Percentiles rank a stretch among this genome's conserved stretches.
Evolutionary conservation across 202 grass and related monocot species (phyloP).

Genomic region (Zizania palustris): DNA sequence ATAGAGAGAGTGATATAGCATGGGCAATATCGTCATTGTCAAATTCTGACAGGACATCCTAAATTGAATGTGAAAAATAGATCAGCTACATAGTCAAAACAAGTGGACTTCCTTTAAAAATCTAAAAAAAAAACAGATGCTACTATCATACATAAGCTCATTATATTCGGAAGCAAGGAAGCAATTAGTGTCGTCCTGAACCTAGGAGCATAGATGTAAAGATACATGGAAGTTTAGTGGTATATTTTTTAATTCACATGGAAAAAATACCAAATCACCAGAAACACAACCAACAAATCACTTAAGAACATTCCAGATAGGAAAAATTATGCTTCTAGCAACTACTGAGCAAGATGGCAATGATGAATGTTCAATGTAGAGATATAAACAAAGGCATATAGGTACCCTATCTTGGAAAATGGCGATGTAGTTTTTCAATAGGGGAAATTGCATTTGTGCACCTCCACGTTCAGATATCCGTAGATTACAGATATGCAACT

Average conservation of each 20-base stretch:
- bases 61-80: constrained; percentile 45
- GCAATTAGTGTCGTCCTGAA: constrained; percentile 15
- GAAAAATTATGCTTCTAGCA: neutral
- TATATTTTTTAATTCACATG: neutral
- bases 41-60: constrained; percentile 63
- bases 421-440: neutral
- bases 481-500: neutral
- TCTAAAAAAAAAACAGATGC: neutral
- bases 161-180: constrained; percentile 14
- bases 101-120: neutral
- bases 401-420: neutral
- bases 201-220: neutral
- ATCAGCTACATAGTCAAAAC: constrained; percentile 32
- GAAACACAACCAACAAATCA: neutral
- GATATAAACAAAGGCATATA: constrained; percentile 1
- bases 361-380: constrained; percentile 6
- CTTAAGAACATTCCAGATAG: neutral
- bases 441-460: neutral
- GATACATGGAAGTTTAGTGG: neutral
- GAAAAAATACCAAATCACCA: neutral
- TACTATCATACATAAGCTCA: constrained; percentile 10
- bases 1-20: constrained; percentile 91
- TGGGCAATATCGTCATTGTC: constrained; percentile 86
- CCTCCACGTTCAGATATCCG: neutral
- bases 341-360: neutral